These are phyloP conservation scores for Rickenella mellea DNA, from an alignment of 768 basidiomycete genomes.

Conservation along the genomic window DNA sequence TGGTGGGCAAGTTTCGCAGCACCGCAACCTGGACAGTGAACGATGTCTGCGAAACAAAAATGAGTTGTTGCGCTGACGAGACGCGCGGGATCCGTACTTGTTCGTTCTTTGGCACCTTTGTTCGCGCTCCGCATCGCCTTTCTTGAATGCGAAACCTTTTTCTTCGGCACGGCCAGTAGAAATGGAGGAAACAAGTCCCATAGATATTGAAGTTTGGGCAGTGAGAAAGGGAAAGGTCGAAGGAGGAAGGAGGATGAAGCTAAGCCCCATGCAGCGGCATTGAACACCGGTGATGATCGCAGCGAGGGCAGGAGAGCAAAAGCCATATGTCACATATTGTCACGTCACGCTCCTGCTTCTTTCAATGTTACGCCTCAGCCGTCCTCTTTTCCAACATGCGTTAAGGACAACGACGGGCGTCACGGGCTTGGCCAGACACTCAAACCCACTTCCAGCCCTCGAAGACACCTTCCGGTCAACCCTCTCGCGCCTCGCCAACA, in stretches of 20 bases:
- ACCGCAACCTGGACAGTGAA: conserved; percentile 86
- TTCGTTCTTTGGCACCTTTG: conserved; percentile 91
- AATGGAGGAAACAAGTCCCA: conserved; percentile 80
- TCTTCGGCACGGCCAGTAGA: conserved; percentile 89
- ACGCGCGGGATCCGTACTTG: conserved; percentile 49
- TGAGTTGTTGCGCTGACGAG: background rate
- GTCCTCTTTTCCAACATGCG: conserved; percentile 53
- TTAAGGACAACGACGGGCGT: conserved; percentile 80
- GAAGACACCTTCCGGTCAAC: conserved; percentile 69
- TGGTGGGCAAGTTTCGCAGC: conserved; percentile 82
- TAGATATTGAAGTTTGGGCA: conserved; percentile 36
- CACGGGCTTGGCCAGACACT: conserved; percentile 76
- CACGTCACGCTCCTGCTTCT: conserved; percentile 67
- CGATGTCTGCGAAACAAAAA: conserved; percentile 52
- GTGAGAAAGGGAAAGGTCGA: conserved; percentile 22
- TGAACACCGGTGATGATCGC: background rate
- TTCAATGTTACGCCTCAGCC: conserved; percentile 72
- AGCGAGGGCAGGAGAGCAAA: background rate
- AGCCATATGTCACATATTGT: conserved; percentile 34
- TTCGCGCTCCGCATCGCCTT: conserved; percentile 94
- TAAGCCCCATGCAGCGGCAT: background rate
- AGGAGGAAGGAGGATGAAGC: conserved; percentile 1
- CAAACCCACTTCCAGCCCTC: conserved; percentile 75
- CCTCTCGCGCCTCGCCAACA: conserved; percentile 51
- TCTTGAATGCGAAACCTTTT: conserved; percentile 84